Evolutionary conservation across 768 basidiomycete genomes (phyloP), one percentile per base, ranked within the genome.

Genomic region (Cubamyces sp.): DNA sequence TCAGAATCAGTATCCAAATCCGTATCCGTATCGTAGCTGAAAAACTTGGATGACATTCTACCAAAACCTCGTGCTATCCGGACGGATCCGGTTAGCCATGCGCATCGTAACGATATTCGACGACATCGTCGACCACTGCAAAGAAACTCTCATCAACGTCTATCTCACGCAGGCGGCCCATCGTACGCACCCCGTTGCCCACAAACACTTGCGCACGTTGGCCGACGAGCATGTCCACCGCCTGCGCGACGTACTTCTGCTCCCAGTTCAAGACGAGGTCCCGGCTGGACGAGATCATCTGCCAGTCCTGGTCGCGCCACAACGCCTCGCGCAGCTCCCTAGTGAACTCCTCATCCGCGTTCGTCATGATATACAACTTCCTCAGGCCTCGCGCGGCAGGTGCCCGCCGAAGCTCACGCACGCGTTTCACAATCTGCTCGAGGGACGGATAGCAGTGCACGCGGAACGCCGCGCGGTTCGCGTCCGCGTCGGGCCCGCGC

Each of bases 321-420:
- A 88, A 67, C 19, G 77, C 80, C 11, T 34, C 43, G 68, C 75
- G 79, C 49, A 87, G 71, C 58, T 82, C 78, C 0, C 55, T 65
- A 43, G 87, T 64, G 83, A 84, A 91, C 47, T 68, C 73, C 30
- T 58, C 60, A 42, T 81, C 75, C 7, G 79, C 88, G 60, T 91
- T 90, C 42, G 87, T 87, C 82, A 89, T 81, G 51, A 90, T 71
- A 63, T 86, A 90, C 28, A 90, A 68, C 45, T 75, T 76, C 62
- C 75, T 78, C 46, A 88, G 64, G 18, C 65, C 65, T 52, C 55
- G 19, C 30, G 60, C 69, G 25, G 59, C 70, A 5, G 46, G 43
- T 5, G 68, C 65, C 57, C 40, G 34, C 6, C 66, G 60, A 51
- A 72, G 68, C 49, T 65, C 70, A 57, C 68, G 70, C 3, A 84